phyloP scores from a whole-genome alignment of 495 filamentous ascomycete genomes.

The Ramalina peruviana region DNA sequence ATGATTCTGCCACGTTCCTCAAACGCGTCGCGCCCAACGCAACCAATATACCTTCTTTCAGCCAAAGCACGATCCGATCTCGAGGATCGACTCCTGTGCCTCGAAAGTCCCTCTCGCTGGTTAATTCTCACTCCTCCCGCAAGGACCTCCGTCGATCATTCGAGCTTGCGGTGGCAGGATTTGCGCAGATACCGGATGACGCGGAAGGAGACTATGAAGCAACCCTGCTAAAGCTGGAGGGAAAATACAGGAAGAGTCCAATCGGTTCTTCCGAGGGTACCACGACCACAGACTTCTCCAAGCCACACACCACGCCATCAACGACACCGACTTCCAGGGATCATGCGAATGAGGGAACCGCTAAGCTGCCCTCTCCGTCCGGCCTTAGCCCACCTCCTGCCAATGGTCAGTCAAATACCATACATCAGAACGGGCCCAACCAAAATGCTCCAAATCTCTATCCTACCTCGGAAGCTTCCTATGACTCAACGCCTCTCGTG shows the following conservation, averaged over 20 bases:
- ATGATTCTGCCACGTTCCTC: conserved; percentile 39
- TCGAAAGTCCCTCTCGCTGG: conserved; percentile 41
- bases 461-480: conserved; percentile 51
- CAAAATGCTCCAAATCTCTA: conserved; percentile 10
- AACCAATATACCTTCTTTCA: not conserved
- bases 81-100: conserved; percentile 15
- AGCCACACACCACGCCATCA: not conserved
- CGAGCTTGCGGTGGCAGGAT: conserved; percentile 73
- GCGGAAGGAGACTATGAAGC: conserved; percentile 90
- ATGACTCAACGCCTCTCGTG: conserved; percentile 63
- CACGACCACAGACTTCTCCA: not conserved
- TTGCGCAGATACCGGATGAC: conserved; percentile 83
- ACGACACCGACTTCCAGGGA: not conserved
- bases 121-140: conserved; percentile 63
- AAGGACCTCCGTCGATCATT: conserved; percentile 74
- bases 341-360: not conserved
- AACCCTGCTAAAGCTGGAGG: conserved; percentile 83
- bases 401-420: not conserved
- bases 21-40: conserved; percentile 10
- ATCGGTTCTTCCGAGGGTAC: conserved; percentile 3
- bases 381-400: not conserved
- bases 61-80: conserved; percentile 9
- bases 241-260: conserved; percentile 51
- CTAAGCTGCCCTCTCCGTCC: not conserved
- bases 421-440: not conserved